A percentile compares a stretch with the other conserved stretches of the same genome.
Conservation (phyloP, 2,329 filamentous ascomycete genomes). For the Pseudocercospora vitis region DNA sequence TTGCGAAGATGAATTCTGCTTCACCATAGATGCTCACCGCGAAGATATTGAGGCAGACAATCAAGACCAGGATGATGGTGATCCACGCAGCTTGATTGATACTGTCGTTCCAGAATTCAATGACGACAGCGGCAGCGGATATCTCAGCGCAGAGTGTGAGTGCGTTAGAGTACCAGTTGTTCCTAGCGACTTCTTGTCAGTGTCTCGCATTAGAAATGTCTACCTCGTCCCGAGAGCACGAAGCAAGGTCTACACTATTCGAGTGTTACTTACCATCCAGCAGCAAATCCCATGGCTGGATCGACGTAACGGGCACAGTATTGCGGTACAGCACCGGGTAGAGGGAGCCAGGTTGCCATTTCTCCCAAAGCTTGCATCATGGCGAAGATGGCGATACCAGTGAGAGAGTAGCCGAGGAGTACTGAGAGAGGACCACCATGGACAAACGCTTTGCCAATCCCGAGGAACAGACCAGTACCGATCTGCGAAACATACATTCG, state of each 20-base stretch:
- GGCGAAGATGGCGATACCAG: slow-evolving; percentile 37
- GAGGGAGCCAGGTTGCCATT: slow-evolving; percentile 45
- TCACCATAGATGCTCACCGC: slow-evolving; percentile 53
- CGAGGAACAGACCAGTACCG: slow-evolving; percentile 27
- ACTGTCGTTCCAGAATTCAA: slow-evolving; percentile 57
- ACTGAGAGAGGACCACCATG: slow-evolving; percentile 22
- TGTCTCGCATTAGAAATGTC: too few species aligned
- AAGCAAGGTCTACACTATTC: too few species aligned
- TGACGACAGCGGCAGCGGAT: slow-evolving; percentile 63
- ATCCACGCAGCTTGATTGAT: slow-evolving; percentile 44
- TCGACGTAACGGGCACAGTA: slow-evolving; percentile 40
- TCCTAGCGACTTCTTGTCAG: too few species aligned
- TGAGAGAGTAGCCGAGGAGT: slow-evolving; percentile 39
- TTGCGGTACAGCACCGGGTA: slow-evolving; percentile 37
- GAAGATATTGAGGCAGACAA: slow-evolving; percentile 63
- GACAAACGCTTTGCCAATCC: slow-evolving; percentile 21
- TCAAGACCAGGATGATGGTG: slow-evolving; percentile 60
- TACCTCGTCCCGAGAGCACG: too few species aligned
- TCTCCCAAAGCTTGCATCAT: slow-evolving; percentile 48
- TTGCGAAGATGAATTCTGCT: slow-evolving; percentile 54
- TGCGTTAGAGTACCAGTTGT: slow-evolving; percentile 47
- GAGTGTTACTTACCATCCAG: too few species aligned
- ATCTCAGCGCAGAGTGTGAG: slow-evolving; percentile 59
- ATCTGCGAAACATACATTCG: too few species aligned
- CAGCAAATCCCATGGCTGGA: slow-evolving; percentile 21